These are phyloP conservation scores for Aspergillus funiculosus DNA, from an alignment of 495 filamentous ascomycete genomes.

Conservation along the genomic window DNA sequence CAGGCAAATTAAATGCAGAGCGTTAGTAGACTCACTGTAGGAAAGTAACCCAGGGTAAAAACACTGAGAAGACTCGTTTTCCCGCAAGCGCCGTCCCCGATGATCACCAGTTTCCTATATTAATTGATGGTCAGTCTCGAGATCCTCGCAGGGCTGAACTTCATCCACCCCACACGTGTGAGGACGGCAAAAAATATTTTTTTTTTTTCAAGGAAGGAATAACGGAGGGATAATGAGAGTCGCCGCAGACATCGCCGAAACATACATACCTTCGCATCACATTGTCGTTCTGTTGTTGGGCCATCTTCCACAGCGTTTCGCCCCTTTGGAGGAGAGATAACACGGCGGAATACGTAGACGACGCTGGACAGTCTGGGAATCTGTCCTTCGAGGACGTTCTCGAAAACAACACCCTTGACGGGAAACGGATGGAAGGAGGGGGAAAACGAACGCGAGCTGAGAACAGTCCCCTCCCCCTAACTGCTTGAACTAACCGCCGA, in stretches of 20 bases:
- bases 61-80: conserved; percentile 98
- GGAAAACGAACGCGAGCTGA: conserved; percentile 8
- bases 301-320: no score
- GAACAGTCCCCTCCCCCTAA: conserved; percentile 21
- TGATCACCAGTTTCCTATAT: conserved; percentile 96
- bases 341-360: conserved; percentile 4
- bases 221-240: neutral
- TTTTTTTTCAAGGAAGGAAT: neutral
- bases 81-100: conserved; percentile 96
- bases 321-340: conserved; percentile 11
- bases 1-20: conserved; percentile 1
- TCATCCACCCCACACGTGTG: neutral
- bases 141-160: neutral
- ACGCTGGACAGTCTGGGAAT: neutral
- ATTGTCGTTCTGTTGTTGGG: conserved; percentile 59
- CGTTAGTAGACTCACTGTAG: conserved; percentile 64
- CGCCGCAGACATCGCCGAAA: no score
- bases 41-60: conserved; percentile 97
- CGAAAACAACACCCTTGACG: no score
- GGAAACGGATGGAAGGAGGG: conserved; percentile 4
- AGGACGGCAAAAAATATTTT: no score
- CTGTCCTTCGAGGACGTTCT: neutral
- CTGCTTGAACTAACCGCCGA: conserved; percentile 5
- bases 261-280: conserved; percentile 66
- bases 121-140: neutral